Evolutionary conservation across 352 stramenopile species (phyloP).

Genomic region (Globisporangium canariense): DNA sequence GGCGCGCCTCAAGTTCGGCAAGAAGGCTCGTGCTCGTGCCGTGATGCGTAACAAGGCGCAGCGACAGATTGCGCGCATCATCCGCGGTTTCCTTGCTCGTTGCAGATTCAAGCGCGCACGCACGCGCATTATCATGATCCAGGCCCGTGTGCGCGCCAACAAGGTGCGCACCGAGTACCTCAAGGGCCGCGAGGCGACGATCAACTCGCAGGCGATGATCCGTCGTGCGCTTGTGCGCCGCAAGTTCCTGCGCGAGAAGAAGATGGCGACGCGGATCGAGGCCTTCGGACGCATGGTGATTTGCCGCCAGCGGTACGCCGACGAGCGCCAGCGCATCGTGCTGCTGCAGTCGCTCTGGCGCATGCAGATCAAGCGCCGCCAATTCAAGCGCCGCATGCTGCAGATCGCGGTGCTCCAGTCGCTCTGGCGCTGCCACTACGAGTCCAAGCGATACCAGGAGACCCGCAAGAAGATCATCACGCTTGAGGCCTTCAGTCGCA

Average conservation of each 20-base stretch:
- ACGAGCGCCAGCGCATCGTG: slow-evolving; percentile 66
- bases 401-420: slow-evolving; percentile 76
- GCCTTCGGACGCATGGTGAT: slow-evolving; percentile 84
- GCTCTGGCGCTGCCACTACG: slow-evolving; percentile 68
- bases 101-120: slow-evolving; percentile 48
- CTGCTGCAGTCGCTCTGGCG: slow-evolving; percentile 77
- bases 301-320: slow-evolving; percentile 56
- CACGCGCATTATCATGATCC: slow-evolving; percentile 81
- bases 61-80: slow-evolving; percentile 67
- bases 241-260: slow-evolving; percentile 80
- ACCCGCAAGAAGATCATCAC: slow-evolving; percentile 60
- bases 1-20: slow-evolving; percentile 83
- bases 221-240: slow-evolving; percentile 70
- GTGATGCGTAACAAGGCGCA: slow-evolving; percentile 76
- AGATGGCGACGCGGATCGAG: slow-evolving; percentile 85
- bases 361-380: slow-evolving; percentile 63
- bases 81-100: slow-evolving; percentile 67
- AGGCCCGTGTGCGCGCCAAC: slow-evolving; percentile 82
- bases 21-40: slow-evolving; percentile 76
- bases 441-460: slow-evolving; percentile 50
- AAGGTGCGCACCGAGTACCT: slow-evolving; percentile 85
- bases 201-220: slow-evolving; percentile 88
- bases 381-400: slow-evolving; percentile 40
- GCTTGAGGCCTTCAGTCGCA: slow-evolving; percentile 63
- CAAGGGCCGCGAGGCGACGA: slow-evolving; percentile 82